Conservation (phyloP, 106 monocot species). For the Allium cepa region DNA sequence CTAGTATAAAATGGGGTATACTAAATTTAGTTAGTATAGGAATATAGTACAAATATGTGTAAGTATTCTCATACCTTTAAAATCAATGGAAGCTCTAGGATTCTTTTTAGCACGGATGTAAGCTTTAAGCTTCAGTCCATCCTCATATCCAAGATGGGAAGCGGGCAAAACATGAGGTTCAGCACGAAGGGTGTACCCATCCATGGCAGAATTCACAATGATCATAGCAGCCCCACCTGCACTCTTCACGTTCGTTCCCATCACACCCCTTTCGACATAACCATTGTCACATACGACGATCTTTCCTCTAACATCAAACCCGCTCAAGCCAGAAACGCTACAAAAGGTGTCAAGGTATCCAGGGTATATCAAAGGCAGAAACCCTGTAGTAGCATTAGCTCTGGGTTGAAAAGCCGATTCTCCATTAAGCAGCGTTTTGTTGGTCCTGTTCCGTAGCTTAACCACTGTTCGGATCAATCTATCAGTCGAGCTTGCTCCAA, state of each 20-base stretch:
- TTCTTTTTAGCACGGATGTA: conserved; percentile 11
- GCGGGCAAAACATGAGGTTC: conserved; percentile 18
- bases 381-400: neutral
- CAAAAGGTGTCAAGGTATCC: neutral
- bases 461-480: conserved; percentile 13
- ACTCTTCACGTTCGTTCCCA: conserved; percentile 18
- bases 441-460: conserved; percentile 16
- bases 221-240: conserved; percentile 50
- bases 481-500: conserved; percentile 27
- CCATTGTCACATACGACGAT: conserved; percentile 22
- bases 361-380: conserved; percentile 25
- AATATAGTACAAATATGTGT: too few species aligned
- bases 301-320: conserved; percentile 20
- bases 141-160: conserved; percentile 10
- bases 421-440: conserved; percentile 9
- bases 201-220: neutral
- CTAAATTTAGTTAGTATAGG: too few species aligned
- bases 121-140: conserved; percentile 6
- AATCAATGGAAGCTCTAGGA: conserved; percentile 9
- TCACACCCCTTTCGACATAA: neutral
- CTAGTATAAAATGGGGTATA: too few species aligned
- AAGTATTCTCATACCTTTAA: neutral
- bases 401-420: conserved; percentile 8
- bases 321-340: conserved; percentile 4
- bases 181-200: neutral